These are phyloP conservation scores for Tetracentron sinense DNA, from an alignment of 164 flowering plant species.

Conservation along the genomic window DNA sequence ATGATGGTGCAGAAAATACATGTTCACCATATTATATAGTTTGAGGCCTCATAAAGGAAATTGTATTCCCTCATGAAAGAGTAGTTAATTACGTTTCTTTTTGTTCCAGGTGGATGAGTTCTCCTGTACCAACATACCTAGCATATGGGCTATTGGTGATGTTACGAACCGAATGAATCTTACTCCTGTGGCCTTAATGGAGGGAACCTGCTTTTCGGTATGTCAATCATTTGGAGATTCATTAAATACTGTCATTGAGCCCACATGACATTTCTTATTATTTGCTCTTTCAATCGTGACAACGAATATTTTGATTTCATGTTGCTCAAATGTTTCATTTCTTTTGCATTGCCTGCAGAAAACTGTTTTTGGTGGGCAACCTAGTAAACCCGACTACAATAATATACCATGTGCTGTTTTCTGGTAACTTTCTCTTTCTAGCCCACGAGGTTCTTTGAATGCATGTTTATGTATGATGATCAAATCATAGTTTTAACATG, in stretches of 20 bases:
- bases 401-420: conserved; percentile 86
- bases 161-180: conserved; percentile 86
- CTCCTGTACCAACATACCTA: conserved; percentile 76
- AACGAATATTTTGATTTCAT: neutral
- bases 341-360: conserved; percentile 46
- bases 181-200: conserved; percentile 91
- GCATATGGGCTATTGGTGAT: conserved; percentile 99
- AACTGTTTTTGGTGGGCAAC: conserved; percentile 75
- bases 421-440: conserved; percentile 42
- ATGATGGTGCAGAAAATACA: conserved; percentile 2
- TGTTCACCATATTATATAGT: neutral
- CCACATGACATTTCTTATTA: neutral
- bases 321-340: conserved; percentile 1
- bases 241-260: neutral
- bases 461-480: neutral
- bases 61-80: neutral
- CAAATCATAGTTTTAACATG: neutral
- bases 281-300: neutral
- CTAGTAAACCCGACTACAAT: conserved; percentile 66
- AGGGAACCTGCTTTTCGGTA: conserved; percentile 51
- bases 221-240: conserved; percentile 6
- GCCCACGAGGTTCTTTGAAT: neutral
- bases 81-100: neutral
- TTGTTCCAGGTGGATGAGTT: conserved; percentile 74
- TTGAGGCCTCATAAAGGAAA: neutral